phyloP scores from a whole-genome alignment of 345 rosid species.

The Hypericum perforatum region DNA sequence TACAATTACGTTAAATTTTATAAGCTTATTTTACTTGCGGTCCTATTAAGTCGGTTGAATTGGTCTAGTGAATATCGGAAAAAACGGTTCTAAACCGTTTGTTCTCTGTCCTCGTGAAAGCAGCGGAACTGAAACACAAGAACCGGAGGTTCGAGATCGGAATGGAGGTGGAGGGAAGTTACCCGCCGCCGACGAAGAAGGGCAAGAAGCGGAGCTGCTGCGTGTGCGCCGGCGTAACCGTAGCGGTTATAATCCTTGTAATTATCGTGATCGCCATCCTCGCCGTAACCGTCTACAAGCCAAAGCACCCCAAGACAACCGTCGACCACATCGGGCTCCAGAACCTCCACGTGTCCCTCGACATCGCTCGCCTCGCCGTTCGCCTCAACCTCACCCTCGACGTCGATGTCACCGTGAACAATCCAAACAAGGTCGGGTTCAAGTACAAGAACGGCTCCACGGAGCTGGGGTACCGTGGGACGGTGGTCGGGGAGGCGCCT shows the following conservation, averaged over 20 bases:
- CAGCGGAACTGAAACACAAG: too few species aligned
- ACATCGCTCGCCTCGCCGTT: slow-evolving; percentile 14
- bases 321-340: slow-evolving; percentile 37
- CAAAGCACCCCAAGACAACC: slow-evolving; percentile 38
- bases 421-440: slow-evolving; percentile 65
- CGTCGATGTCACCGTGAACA: slow-evolving; percentile 41
- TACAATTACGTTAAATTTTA: too few species aligned
- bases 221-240: slow-evolving; percentile 10
- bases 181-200: too few species aligned
- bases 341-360: slow-evolving; percentile 25
- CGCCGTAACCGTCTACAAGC: slow-evolving; percentile 62
- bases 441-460: slow-evolving; percentile 38
- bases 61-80: too few species aligned
- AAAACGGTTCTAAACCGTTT: too few species aligned
- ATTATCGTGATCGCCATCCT: slow-evolving; percentile 36
- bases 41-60: too few species aligned
- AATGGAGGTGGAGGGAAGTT: too few species aligned
- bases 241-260: slow-evolving; percentile 19
- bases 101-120: too few species aligned
- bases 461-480: slow-evolving; percentile 46
- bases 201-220: too few species aligned
- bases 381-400: slow-evolving; percentile 41
- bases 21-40: too few species aligned
- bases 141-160: too few species aligned
- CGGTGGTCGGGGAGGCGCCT: slow-evolving; percentile 53